A percentile compares a stretch with the other conserved stretches of the same genome.
These are phyloP conservation scores for Linnemannia hyalina DNA, from an alignment of 192 early-diverging fungal species.

Conservation along the genomic window DNA sequence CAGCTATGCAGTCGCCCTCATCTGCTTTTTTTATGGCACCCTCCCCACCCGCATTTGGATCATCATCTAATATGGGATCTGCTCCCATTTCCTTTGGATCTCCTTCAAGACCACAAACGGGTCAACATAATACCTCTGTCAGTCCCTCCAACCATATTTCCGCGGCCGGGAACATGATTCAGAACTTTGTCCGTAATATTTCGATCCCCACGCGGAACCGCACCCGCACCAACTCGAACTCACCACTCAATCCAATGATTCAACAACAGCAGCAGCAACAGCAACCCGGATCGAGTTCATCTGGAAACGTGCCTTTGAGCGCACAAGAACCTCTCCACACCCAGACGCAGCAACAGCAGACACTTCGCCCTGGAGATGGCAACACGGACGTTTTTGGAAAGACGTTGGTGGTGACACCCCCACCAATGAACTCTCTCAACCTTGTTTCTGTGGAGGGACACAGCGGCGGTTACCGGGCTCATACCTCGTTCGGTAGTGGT, in stretches of 20 bases:
- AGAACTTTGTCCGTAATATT: slow-evolving; percentile 49
- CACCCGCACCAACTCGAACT: slow-evolving; percentile 45
- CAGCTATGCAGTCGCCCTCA: slow-evolving; percentile 37
- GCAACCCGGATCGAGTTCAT: background rate
- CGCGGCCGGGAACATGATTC: slow-evolving; percentile 27
- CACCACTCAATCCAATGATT: slow-evolving; percentile 33
- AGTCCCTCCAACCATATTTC: slow-evolving; percentile 32
- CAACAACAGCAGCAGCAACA: slow-evolving; percentile 6
- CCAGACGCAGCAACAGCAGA: background rate
- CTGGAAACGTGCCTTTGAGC: background rate
- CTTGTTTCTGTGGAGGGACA: background rate
- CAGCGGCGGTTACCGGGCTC: background rate
- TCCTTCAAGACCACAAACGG: background rate
- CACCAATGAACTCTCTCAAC: slow-evolving; percentile 3
- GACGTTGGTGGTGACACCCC: slow-evolving; percentile 21
- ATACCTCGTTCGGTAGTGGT: background rate
- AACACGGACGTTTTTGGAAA: slow-evolving; percentile 42
- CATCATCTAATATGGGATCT: background rate
- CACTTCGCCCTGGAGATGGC: background rate
- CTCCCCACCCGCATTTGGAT: slow-evolving; percentile 29
- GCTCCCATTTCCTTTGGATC: slow-evolving; percentile 18
- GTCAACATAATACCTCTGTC: slow-evolving; percentile 2
- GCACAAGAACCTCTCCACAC: background rate
- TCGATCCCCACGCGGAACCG: slow-evolving; percentile 29
- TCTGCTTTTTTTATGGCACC: slow-evolving; percentile 45